Base-by-base conservation (phyloP, 805 yeast genomes). In the Saccharomycopsis oosterbeekiorum region DNA sequence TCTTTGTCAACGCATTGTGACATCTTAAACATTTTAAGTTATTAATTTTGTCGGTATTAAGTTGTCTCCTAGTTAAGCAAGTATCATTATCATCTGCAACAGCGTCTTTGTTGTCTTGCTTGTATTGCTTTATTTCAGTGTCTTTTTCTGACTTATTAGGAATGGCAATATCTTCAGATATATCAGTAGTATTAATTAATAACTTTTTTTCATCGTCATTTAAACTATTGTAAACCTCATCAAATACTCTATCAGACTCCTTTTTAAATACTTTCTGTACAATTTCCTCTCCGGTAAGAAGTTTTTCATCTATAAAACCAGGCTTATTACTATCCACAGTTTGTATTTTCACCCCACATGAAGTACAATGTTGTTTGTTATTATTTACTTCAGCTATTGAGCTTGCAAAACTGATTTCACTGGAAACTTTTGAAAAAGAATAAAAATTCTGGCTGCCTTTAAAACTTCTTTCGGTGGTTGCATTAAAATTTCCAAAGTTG, bases 261-360 rank as follows among this genome's bases (percentile, higher is more conserved):
- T 58, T 60, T n/a, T 36, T 42, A 51, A 40, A 57, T 2, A 24
- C 24, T 9, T 10, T 4, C 21, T 24, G 12, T 36, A 19, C 1
- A 24, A 12, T 37, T n/a, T 54, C 29, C 8, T 24, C 19, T 8
- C 41, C 43, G 1, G 29, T n/a, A 17, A 63, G 14, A n/a, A 55
- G 12, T 1, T 34, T 29, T 8, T 26, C 51, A 37, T 57, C 56
- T 17, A 57, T 37, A 34, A 67, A 84, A 1, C 88, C 88, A 0
- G 75, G 74, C 29, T 67, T 63, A 0, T 58, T 47, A 0, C 75
- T 69, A 57, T 78, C 71, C 0, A 60, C 64, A 5, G 68, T 67
- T 66, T 85, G 89, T 21, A 85, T 70, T 10, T 65, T 65, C 8
- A 83, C 71, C 34, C 89, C 89, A 72, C 91, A 85, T 1, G 87